Base-by-base conservation (phyloP, 1,139 yeast species). In the Zygosaccharomyces pseudobailii region DNA sequence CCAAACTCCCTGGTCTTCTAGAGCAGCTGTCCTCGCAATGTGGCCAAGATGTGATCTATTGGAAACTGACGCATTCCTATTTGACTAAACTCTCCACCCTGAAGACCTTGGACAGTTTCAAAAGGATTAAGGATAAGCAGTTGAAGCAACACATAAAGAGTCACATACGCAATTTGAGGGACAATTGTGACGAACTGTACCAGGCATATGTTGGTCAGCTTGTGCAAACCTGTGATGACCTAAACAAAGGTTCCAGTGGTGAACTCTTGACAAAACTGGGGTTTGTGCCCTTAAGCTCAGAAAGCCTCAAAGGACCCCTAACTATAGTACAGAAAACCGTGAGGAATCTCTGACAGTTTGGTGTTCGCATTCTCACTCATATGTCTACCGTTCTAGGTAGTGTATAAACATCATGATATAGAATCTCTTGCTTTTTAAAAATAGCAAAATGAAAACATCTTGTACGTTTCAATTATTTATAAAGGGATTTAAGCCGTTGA, bases 61-160 rank as follows among this genome's bases (percentile, higher is more conserved):
- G 61, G 60, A 51, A 44, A 28, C 40, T 56, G 31, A 51, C 58
- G n/a, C 61, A 62, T 45, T 42, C 46, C 21, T 64, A 66, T 34
- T 45, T 58, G 22, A 54, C 56, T 3, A 44, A 46, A 20, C 41
- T 66, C 8, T 51, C 64, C 8, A 66, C 70, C 1, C 52, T 65
- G 10, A 64, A 66, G 45, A 67, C 68, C 5, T 51, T 67, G 33
- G 70, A 65, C 35, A 54, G 53, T 6, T 53, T 62, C 45, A 64
- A 67, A 42, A 58, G 63, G 42, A 54, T 63, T 17, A 59, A 60
- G 38, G 58, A 58, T 40, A 48, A 43, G 33, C 36, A 49, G 6
- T 28, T 48, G 13, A 61, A 57, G 38, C 25, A 44, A 6, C 19
- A 36, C 8, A 55, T 63, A 3, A 62, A 59, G 42, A 10, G 36